These are phyloP conservation scores for Neonectria ditissima DNA, from an alignment of 2,329 filamentous ascomycete genomes.

Conservation along the genomic window DNA sequence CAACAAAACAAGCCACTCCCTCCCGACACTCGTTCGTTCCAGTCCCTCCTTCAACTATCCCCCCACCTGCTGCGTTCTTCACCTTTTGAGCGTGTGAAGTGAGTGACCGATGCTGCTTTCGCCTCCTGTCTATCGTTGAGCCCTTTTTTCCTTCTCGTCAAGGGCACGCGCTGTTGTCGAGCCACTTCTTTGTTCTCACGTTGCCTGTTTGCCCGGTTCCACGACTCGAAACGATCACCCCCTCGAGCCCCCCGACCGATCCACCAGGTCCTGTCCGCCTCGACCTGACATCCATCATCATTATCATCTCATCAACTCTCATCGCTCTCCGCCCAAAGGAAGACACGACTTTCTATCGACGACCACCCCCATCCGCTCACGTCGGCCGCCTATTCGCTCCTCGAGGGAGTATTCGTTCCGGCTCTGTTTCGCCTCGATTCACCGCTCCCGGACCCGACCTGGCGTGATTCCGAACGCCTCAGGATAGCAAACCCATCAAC, in stretches of 20 bases:
- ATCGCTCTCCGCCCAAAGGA: slow-evolving; percentile 24
- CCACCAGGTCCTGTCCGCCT: slow-evolving; percentile 24
- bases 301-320: slow-evolving; percentile 15
- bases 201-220: slow-evolving; percentile 27
- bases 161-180: slow-evolving; percentile 28
- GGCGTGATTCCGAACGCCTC: slow-evolving; percentile 14
- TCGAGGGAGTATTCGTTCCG: slow-evolving; percentile 15
- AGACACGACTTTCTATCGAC: slow-evolving; percentile 24
- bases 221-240: slow-evolving; percentile 34
- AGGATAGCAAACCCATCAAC: slow-evolving; percentile 19
- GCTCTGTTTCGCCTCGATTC: slow-evolving; percentile 11
- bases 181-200: slow-evolving; percentile 34
- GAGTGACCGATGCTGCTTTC: slow-evolving; percentile 36
- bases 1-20: slow-evolving; percentile 56
- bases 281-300: slow-evolving; percentile 6
- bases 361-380: slow-evolving; percentile 13
- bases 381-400: slow-evolving; percentile 7
- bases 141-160: slow-evolving; percentile 29
- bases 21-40: slow-evolving; percentile 53
- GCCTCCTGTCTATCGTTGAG: slow-evolving; percentile 37
- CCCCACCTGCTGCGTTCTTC: slow-evolving; percentile 45
- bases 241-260: slow-evolving; percentile 25
- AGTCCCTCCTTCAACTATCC: slow-evolving; percentile 53
- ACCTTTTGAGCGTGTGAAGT: slow-evolving; percentile 35
- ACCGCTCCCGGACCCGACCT: slow-evolving; percentile 15